A percentile compares a stretch with the other conserved stretches of the same genome.
Evolutionary conservation across 164 flowering plant genomes (phyloP).

Genomic region (Vitis vinifera): ASM3070453v1 NC_081818.1:238001-238500

Average conservation of each 20-base stretch:
- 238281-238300: neutral
- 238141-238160: constrained; percentile 63
- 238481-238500: constrained; percentile 53
- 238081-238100: constrained; percentile 89
- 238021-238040: constrained; percentile 97
- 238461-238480: constrained; percentile 51
- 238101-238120: constrained; percentile 56
- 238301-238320: neutral
- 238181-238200: constrained; percentile 71
- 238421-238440: constrained; percentile 68
- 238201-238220: constrained; percentile 58
- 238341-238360: neutral
- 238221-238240: constrained; percentile 70
- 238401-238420: constrained; percentile 59
- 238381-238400: constrained; percentile 69
- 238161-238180: constrained; percentile 77
- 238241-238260: constrained; percentile 20
- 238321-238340: neutral
- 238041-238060: constrained; percentile 94
- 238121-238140: constrained; percentile 68
- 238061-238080: constrained; percentile 93
- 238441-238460: constrained; percentile 74
- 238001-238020: constrained; percentile 62
- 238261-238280: neutral
- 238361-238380: constrained; percentile 58